Evolutionary conservation across 2,329 filamentous ascomycete species (phyloP).

Genomic region (Myriosclerotinia scirpicola): DNA sequence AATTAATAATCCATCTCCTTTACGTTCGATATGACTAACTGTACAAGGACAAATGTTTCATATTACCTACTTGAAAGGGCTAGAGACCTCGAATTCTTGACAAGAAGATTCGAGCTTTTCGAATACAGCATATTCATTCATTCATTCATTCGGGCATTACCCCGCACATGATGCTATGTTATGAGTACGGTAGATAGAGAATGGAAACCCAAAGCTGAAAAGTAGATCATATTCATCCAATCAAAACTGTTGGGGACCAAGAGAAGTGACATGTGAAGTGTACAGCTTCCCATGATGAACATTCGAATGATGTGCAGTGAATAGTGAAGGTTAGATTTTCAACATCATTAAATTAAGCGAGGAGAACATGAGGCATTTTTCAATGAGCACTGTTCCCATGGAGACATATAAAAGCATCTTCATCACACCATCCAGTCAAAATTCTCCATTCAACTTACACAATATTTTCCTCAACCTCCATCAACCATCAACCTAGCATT

Average conservation of each 20-base stretch:
- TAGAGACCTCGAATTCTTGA: not conserved
- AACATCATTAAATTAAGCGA: not conserved
- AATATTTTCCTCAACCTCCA: not conserved
- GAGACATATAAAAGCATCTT: conserved; percentile 9
- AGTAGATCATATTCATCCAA: not conserved
- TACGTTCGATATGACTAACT: not conserved
- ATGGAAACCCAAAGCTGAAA: not conserved
- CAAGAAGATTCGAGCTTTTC: not conserved
- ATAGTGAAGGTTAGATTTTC: not conserved
- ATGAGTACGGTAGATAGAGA: not conserved
- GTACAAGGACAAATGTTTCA: not conserved
- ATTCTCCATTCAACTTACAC: not conserved
- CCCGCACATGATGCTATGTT: not conserved
- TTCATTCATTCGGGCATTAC: not conserved
- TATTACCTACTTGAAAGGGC: not conserved
- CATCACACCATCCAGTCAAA: not conserved
- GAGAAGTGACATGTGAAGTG: not conserved
- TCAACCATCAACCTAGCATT: not conserved
- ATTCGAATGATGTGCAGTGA: conserved; percentile 3
- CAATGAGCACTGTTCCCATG: not conserved
- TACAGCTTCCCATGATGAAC: not conserved
- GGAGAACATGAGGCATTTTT: not conserved
- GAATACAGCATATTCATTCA: not conserved
- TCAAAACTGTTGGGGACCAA: not conserved
- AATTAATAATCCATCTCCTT: not conserved